Evolutionary conservation across 345 rosid genomes (phyloP), one percentile per base, ranked within the genome.

Genomic region (Citrus unshiu): DNA sequence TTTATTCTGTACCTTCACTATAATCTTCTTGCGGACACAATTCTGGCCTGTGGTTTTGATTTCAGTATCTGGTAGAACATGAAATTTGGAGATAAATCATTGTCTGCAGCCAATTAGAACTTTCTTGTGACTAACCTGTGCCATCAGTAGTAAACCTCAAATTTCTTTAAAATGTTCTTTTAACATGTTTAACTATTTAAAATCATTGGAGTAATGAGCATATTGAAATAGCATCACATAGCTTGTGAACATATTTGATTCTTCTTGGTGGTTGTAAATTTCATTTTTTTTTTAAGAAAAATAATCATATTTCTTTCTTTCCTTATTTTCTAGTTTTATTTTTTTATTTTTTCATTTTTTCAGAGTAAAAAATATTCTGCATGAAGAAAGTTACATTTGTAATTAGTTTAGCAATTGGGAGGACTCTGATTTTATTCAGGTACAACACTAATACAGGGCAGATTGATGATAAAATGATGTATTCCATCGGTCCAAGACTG

Each of bases 401-500:
- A 49, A 30, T 74, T 32, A 34, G 27, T 75, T 78, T 56, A 70
- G 46, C 70, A 22, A 2, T 29, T 27, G 35, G 60, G 30, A 57
- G 40, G 51, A 57, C 21, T 75, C 63, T 79, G 77, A 84, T 59
- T 65, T 56, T 69, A 49, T 71, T 54, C 71, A 18, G 60, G 80
- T 25, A 25, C 51, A 8, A 73, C 85, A 87, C 76, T 74, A 43
- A 64, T 83, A 63, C 77, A 68, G 89, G 56, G 78, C 82, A 80
- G 80, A 81, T 37, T 30, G 89, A 78, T 68, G 80, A 63, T 32
- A 71, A 77, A 70, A 84, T 84, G 25, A 66, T 79, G 69, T 92
- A 88, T 86, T 80, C 92, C 29, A 80, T 95, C 9, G 77, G 74
- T 79, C 86, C 84, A 24, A 85, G 82, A 78, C 88, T 93, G 68